These are phyloP conservation scores for Boletus subparvulus DNA, from an alignment of 768 basidiomycete genomes.

Conservation along the genomic window DNA sequence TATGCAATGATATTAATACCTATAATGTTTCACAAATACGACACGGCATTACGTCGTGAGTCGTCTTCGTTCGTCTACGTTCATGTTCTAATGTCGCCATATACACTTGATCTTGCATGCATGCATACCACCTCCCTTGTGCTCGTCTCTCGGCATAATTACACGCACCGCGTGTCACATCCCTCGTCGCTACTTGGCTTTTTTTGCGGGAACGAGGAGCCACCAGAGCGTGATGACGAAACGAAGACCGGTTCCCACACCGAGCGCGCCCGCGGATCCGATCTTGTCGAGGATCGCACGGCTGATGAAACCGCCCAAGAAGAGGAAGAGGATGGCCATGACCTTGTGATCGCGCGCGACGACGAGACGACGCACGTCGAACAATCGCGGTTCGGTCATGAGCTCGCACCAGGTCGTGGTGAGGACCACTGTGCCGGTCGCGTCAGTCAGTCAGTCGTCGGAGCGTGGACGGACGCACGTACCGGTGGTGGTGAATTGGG, in stretches of 20 bases:
- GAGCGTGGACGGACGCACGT: slow-evolving; percentile 21
- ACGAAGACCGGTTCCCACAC: slow-evolving; percentile 62
- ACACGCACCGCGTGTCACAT: too few relatives aligned
- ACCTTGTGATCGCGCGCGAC: slow-evolving; percentile 68
- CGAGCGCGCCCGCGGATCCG: slow-evolving; percentile 65
- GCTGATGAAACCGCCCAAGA: slow-evolving; percentile 71
- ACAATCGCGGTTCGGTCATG: slow-evolving; percentile 75
- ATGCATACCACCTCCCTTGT: neutral
- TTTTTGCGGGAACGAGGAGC: slow-evolving; percentile 54
- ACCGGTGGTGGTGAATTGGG: slow-evolving; percentile 79
- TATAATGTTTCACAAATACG: slow-evolving; percentile 6
- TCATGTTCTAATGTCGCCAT: neutral
- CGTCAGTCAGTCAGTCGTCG: neutral
- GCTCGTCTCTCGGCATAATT: too few relatives aligned
- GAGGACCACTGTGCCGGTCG: slow-evolving; percentile 56
- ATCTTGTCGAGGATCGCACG: slow-evolving; percentile 59
- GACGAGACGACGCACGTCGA: slow-evolving; percentile 52
- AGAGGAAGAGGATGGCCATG: slow-evolving; percentile 64
- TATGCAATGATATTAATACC: slow-evolving; percentile 1
- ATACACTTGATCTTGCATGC: neutral
- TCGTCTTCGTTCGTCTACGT: slow-evolving; percentile 1
- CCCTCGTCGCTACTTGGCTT: slow-evolving; percentile 2
- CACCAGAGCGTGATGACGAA: slow-evolving; percentile 61
- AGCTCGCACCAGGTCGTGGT: slow-evolving; percentile 91
- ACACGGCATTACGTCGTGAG: neutral